Base-by-base conservation (phyloP, 768 basidiomycete species). In the Amanita phalloides region DNA sequence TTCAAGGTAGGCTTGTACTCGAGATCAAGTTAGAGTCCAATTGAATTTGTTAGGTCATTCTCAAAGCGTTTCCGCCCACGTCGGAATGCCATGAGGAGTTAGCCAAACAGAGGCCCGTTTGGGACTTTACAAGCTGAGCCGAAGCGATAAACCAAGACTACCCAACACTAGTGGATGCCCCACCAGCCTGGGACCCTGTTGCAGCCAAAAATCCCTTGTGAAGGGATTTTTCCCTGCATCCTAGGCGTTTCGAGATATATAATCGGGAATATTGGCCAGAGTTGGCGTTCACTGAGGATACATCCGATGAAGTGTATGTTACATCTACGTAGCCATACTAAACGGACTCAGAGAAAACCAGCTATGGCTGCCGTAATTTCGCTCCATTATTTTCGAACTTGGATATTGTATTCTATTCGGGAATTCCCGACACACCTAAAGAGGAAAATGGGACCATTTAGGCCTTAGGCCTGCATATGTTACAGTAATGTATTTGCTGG, bases 401-500 rank as follows among this genome's bases (percentile, higher is more conserved):
- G n/a, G n/a, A n/a, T n/a, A n/a, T n/a, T n/a, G n/a, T n/a, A n/a
- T n/a, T n/a, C n/a, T 30, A 17, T 42, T 20, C 41, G 21, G 51
- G 3, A 9, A 36, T 32, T 21, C 7, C 39, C 20, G 41, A 45
- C 1, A 33, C 33, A 13, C 51, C 51, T 8, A 52, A 52, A 45
- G 23, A 33, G 30, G 50, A 45, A 45, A 20, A 25, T 52, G 51
- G 51, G 35, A 45, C 51, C 51, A 52, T 45, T 36, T 30, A n/a
- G n/a, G n/a, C n/a, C 14, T 11, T n/a, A n/a, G n/a, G n/a, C n/a
- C n/a, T n/a, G n/a, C n/a, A n/a, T n/a, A n/a, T n/a, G n/a, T n/a
- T n/a, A n/a, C n/a, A n/a, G n/a, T n/a, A n/a, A n/a, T n/a, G n/a
- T n/a, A n/a, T n/a, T n/a, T n/a, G n/a, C n/a, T n/a, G n/a, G n/a